These are phyloP conservation scores for Eimeria acervulina DNA, from an alignment of 169 alveolate genomes.

Conservation along the genomic window DNA sequence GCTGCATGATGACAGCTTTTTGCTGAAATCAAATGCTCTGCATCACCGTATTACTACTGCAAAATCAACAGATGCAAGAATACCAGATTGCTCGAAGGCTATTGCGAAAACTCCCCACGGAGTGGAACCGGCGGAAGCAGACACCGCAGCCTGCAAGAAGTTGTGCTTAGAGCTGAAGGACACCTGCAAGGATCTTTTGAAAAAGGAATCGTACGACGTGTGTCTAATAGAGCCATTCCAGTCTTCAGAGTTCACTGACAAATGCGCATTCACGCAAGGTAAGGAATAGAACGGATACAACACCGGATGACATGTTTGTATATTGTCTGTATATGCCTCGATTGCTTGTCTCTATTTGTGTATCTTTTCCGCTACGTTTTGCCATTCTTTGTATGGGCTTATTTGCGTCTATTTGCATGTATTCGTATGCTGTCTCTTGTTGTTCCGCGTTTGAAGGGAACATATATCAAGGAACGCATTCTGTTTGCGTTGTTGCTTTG, in stretches of 20 bases:
- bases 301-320: neutral
- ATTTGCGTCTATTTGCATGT: neutral
- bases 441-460: neutral
- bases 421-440: no score
- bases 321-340: neutral
- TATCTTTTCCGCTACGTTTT: neutral
- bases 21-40: neutral
- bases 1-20: neutral
- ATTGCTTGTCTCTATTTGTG: neutral
- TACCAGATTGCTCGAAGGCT: slow-evolving; percentile 49
- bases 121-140: neutral
- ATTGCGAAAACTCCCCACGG: neutral
- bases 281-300: neutral
- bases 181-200: neutral
- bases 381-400: no score
- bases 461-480: neutral
- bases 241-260: neutral
- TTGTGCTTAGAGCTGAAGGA: neutral
- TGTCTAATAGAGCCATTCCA: slow-evolving; percentile 11
- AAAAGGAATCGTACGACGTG: neutral
- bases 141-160: neutral
- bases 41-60: neutral
- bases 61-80: neutral
- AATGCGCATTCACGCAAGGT: slow-evolving; percentile 14
- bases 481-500: neutral